phyloP scores from a whole-genome alignment of 1,284 basidiomycete species.

The Melampsora abietis-canadensis region DNA sequence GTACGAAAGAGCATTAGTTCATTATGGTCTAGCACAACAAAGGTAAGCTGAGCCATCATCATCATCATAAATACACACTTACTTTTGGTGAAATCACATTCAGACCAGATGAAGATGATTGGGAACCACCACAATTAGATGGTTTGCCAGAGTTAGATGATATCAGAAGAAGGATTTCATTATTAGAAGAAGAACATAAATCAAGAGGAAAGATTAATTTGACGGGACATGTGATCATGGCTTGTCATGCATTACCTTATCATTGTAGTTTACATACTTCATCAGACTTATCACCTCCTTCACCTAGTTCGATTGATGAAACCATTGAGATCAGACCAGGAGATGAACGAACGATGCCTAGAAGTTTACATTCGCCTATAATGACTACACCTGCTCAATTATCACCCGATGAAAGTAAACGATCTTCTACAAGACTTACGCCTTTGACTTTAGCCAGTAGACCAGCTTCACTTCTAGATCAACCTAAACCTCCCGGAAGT shows the following conservation, averaged over 20 bases:
- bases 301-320: not conserved
- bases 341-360: conserved; percentile 20
- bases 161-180: conserved; percentile 16
- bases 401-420: not conserved
- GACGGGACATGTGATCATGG: conserved; percentile 43
- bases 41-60: conserved; percentile 19
- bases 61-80: not conserved
- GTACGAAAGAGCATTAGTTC: conserved; percentile 33
- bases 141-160: conserved; percentile 36
- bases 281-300: not conserved
- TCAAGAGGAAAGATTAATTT: conserved; percentile 39
- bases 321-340: conserved; percentile 35
- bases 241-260: conserved; percentile 42
- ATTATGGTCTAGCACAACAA: conserved; percentile 40
- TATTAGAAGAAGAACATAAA: conserved; percentile 37
- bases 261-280: conserved; percentile 18
- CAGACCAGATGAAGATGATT: conserved; percentile 43
- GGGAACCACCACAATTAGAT: conserved; percentile 41
- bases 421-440: conserved; percentile 7
- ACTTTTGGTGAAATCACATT: not conserved
- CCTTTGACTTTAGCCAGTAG: not conserved
- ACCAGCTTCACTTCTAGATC: not conserved
- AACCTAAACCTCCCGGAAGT: not conserved
- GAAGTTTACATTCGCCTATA: conserved; percentile 26
- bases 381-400: not conserved